phyloP scores from a whole-genome alignment of 225 moss, liverwort and hornwort species.

The Thuidium tamariscinum region DNA sequence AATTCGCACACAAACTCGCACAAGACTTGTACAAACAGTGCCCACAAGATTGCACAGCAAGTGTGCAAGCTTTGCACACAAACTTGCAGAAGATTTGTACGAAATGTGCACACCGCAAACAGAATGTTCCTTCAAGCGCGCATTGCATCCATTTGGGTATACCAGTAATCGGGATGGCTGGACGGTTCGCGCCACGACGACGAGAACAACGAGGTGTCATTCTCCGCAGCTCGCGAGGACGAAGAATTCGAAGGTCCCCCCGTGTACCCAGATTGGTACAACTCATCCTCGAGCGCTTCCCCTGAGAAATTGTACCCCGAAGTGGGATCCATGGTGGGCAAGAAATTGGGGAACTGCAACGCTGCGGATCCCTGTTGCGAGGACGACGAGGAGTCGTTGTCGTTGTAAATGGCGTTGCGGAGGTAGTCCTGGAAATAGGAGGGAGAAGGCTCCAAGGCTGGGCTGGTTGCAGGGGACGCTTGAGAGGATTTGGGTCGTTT shows the following conservation, averaged over 20 bases:
- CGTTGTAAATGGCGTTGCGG: not conserved
- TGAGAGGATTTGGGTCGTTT: not conserved
- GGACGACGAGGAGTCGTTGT: constrained; percentile 5
- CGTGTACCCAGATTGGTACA: not conserved
- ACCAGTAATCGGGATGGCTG: constrained; percentile 21
- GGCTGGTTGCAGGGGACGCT: not conserved
- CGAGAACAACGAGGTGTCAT: not conserved
- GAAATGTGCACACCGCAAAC: not conserved
- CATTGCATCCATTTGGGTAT: constrained; percentile 15
- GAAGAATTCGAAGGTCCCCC: not conserved
- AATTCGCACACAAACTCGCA: not conserved
- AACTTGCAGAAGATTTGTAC: not conserved
- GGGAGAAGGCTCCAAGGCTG: not conserved
- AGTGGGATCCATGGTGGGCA: not conserved
- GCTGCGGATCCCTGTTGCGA: not conserved
- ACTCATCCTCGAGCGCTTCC: not conserved
- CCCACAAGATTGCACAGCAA: not conserved
- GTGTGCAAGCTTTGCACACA: not conserved
- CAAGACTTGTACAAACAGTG: not conserved
- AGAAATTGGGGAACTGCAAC: not conserved
- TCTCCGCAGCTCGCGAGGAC: not conserved
- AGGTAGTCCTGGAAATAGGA: constrained; percentile 5
- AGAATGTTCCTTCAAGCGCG: not conserved
- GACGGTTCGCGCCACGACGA: constrained; percentile 6
- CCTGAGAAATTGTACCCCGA: not conserved